Conservation (phyloP, 768 basidiomycete genomes). For the Tylopilus intermedius region DNA sequence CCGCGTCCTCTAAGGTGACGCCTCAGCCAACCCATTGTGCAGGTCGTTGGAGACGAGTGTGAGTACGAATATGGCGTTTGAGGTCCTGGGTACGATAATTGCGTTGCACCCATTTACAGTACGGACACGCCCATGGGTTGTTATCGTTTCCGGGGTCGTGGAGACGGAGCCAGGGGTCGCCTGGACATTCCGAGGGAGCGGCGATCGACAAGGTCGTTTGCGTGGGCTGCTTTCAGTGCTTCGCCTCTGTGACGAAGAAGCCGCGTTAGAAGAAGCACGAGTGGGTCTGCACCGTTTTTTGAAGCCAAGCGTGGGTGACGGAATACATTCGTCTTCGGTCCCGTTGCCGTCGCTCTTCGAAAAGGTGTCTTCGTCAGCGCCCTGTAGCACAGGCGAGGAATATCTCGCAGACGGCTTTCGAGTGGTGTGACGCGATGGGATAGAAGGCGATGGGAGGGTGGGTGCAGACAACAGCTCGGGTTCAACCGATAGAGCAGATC, state of each 20-base stretch:
- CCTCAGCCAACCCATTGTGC: constrained; percentile 38
- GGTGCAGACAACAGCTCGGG: neutral
- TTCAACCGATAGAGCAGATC: neutral
- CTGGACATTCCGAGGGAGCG: constrained; percentile 46
- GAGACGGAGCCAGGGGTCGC: constrained; percentile 21
- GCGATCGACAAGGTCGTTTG: constrained; percentile 31
- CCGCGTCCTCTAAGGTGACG: constrained; percentile 25
- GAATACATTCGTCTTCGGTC: constrained; percentile 43
- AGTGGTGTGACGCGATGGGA: constrained; percentile 5
- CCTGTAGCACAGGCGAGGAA: neutral
- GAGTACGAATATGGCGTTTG: constrained; percentile 54
- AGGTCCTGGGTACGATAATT: constrained; percentile 55
- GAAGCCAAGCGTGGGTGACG: constrained; percentile 32
- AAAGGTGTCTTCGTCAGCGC: constrained; percentile 29
- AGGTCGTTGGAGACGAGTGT: constrained; percentile 35
- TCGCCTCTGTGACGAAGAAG: constrained; percentile 6
- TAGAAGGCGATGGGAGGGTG: neutral
- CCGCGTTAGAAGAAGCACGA: neutral
- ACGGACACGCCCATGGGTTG: constrained; percentile 42
- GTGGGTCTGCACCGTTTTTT: constrained; percentile 31
- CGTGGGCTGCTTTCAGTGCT: neutral
- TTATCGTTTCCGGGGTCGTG: constrained; percentile 18
- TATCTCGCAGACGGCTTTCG: constrained; percentile 10
- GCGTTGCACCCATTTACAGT: constrained; percentile 43
- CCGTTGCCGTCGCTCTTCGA: constrained; percentile 36